Evolutionary conservation across 208 protist genomes (phyloP), one percentile per base, ranked within the genome.

Genomic region (Leishmania braziliensis): DNA sequence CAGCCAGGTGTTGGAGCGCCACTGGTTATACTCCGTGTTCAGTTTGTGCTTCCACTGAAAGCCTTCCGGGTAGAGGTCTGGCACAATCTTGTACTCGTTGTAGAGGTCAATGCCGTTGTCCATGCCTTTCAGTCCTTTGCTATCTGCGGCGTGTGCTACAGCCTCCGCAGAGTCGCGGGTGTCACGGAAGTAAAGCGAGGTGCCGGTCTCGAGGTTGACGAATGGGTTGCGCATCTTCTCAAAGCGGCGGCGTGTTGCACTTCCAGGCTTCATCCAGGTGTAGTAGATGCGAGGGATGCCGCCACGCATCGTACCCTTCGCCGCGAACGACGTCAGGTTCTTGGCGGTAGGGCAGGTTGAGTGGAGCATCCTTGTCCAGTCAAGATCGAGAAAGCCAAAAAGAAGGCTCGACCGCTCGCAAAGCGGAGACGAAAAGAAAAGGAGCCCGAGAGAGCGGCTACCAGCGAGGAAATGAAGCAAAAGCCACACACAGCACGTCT

Each of bases 221-320:
- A 97, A 98, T n/a, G 95, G 95, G 84, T 98, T 98, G 14, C 94
- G 92, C 94, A 97, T 97, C 87, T 98, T 98, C 88, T 98, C 95
- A 72, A 98, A 98, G 75, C 93, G 95, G 53, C 94, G 88, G 4
- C 95, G 92, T 51, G 95, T 97, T 70, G 94, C 94, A 80, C 94
- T 97, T 56, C 95, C 95, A 3, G 95, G 95, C 70, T 91, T 93
- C 95, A 98, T 98, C 94, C 95, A 98, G 26, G 85, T 83, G 79
- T 98, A 98, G 84, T 98, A 98, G 80, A 98, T 97, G 84, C 95
- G 95, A 6, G 95, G 95, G 74, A 98, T 93, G 53, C 95, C 95
- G 75, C 95, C 95, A 26, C 93, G 90, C 95, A 97, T 97, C 71
- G 93, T 95, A 18, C 95, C 95, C 84, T 95, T 98, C 75, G 95